phyloP scores from a whole-genome alignment of 192 early-diverging fungal genomes.

The Podila epigama region DNA sequence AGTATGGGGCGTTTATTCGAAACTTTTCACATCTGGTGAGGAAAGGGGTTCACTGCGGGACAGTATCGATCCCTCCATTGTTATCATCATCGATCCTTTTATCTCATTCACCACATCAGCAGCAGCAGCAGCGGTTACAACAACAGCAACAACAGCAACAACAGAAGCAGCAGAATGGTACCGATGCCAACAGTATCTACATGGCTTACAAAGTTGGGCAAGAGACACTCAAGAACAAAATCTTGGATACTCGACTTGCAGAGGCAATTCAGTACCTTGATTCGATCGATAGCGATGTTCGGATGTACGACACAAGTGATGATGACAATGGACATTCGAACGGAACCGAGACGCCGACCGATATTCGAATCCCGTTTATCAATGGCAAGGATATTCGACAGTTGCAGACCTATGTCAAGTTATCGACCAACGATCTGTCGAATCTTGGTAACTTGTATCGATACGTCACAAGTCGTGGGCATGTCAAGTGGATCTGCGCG shows the following conservation, averaged over 20 bases:
- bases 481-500: slow-evolving; percentile 36
- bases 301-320: background rate
- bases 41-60: slow-evolving; percentile 19
- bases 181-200: slow-evolving; percentile 9
- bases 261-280: slow-evolving; percentile 29
- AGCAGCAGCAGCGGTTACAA: slow-evolving; percentile 7
- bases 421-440: background rate
- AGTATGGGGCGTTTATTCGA: slow-evolving; percentile 22
- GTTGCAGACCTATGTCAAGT: slow-evolving; percentile 17
- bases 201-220: slow-evolving; percentile 2
- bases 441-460: slow-evolving; percentile 6
- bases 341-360: background rate
- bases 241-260: slow-evolving; percentile 18
- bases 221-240: slow-evolving; percentile 14
- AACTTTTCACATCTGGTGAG: slow-evolving; percentile 28
- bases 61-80: slow-evolving; percentile 19
- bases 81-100: too few species aligned
- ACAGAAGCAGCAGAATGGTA: too few species aligned
- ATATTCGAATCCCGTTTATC: background rate
- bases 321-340: background rate
- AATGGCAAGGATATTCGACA: slow-evolving; percentile 28
- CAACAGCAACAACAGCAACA: too few species aligned
- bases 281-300: slow-evolving; percentile 3
- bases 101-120: background rate
- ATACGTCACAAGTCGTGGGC: slow-evolving; percentile 18